Percentiles rank a stretch among this genome's conserved stretches.
Evolutionary conservation across 2,329 filamentous ascomycete species (phyloP).

Genomic region (Nemania serpens): DNA sequence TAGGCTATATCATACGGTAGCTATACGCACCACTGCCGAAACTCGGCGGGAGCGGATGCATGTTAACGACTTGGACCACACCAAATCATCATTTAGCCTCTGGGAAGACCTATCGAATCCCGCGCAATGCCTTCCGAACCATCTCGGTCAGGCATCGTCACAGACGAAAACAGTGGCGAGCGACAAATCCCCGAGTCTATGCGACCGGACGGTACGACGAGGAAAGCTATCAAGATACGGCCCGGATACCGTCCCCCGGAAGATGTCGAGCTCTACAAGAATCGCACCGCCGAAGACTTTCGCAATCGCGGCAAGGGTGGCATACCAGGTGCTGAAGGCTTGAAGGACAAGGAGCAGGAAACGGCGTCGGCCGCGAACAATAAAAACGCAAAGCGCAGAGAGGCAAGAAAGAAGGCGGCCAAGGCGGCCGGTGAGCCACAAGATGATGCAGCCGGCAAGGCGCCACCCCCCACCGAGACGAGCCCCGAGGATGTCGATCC

Average conservation of each 20-base stretch:
- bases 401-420: slow-evolving; percentile 60
- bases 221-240: slow-evolving; percentile 90
- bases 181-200: slow-evolving; percentile 87
- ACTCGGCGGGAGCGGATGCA: slow-evolving; percentile 1
- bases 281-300: slow-evolving; percentile 83
- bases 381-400: slow-evolving; percentile 83
- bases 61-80: background rate
- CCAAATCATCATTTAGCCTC: background rate
- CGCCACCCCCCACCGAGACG: slow-evolving; percentile 37
- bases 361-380: slow-evolving; percentile 60
- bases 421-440: slow-evolving; percentile 63
- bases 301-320: slow-evolving; percentile 73
- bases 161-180: slow-evolving; percentile 74
- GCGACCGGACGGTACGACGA: slow-evolving; percentile 86
- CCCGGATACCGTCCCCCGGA: slow-evolving; percentile 94
- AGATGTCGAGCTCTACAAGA: slow-evolving; percentile 96
- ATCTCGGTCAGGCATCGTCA: slow-evolving; percentile 75
- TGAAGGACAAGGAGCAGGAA: slow-evolving; percentile 55
- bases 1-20: background rate
- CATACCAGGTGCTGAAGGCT: slow-evolving; percentile 73
- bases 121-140: slow-evolving; percentile 52
- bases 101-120: background rate
- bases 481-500: slow-evolving; percentile 58
- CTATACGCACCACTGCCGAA: background rate
- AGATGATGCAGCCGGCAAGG: slow-evolving; percentile 56